Conservation (phyloP, 768 basidiomycete genomes). For the Mycena belliarum region DNA sequence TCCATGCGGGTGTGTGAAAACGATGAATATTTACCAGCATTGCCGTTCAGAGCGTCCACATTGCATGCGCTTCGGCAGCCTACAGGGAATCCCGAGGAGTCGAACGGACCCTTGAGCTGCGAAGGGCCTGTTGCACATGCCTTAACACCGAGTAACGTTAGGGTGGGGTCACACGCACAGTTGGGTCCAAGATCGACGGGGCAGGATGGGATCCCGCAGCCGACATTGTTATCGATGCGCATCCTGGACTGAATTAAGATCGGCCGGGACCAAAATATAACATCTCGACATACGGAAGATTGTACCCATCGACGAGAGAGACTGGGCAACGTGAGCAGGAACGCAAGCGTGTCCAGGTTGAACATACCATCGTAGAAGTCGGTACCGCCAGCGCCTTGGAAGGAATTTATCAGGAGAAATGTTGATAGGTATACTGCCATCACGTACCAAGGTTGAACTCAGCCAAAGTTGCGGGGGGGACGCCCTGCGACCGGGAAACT, state of each 20-base stretch:
- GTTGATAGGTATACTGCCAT: not conserved
- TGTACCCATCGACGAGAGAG: conserved; percentile 48
- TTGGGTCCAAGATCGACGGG: conserved; percentile 45
- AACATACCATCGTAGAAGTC: not conserved
- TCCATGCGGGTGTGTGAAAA: not conserved
- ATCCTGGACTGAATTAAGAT: conserved; percentile 17
- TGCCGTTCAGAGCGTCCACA: conserved; percentile 8
- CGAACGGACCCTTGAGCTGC: conserved; percentile 38
- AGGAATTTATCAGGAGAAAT: not conserved
- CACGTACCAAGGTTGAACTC: conserved; percentile 35
- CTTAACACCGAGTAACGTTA: too few relatives aligned
- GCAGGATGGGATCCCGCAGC: conserved; percentile 40
- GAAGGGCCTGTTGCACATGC: too few relatives aligned
- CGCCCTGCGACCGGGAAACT: conserved; percentile 31
- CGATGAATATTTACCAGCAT: not conserved
- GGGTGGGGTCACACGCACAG: conserved; percentile 31
- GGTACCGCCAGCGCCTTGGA: not conserved
- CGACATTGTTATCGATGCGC: conserved; percentile 39
- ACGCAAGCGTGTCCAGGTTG: conserved; percentile 19
- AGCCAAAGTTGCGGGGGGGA: conserved; percentile 70
- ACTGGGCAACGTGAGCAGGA: not conserved
- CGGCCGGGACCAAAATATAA: too few relatives aligned
- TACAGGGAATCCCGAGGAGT: conserved; percentile 38
- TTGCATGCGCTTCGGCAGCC: conserved; percentile 30
- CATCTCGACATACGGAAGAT: conserved; percentile 34